phyloP scores from a whole-genome alignment of 1,284 basidiomycete genomes.

The Ceratobasidium sp. region DNA sequence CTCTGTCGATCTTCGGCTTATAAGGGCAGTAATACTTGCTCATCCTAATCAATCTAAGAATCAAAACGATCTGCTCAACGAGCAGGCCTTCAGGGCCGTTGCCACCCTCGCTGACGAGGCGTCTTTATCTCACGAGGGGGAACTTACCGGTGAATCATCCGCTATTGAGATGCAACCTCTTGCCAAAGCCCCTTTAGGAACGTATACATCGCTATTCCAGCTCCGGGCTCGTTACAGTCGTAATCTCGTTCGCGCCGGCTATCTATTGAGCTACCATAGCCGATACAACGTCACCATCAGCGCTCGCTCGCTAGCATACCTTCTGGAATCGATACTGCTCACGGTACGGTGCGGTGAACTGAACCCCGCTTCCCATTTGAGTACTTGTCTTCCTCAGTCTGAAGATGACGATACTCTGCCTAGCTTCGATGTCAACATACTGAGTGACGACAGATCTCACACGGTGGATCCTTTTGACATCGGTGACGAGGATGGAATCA shows the following conservation, averaged over 20 bases:
- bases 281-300: not conserved
- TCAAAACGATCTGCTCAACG: too few species aligned
- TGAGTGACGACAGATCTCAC: not conserved
- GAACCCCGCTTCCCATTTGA: not conserved
- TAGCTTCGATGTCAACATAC: not conserved
- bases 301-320: not conserved
- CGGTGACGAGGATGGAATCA: not conserved
- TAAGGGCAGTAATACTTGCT: not conserved
- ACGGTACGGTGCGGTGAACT: not conserved
- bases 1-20: not conserved
- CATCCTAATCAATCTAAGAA: too few species aligned
- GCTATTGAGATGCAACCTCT: not conserved
- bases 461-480: not conserved
- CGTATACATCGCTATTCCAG: not conserved
- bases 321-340: not conserved
- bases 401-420: not conserved
- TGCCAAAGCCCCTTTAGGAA: not conserved
- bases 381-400: conserved; percentile 4
- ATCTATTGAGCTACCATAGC: not conserved
- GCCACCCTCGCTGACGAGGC: not conserved
- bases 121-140: not conserved
- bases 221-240: conserved; percentile 21
- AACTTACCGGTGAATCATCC: not conserved
- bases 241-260: conserved; percentile 1
- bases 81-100: not conserved